Evolutionary conservation across 768 basidiomycete genomes (phyloP).

Genomic region (Hypholoma fasciculare): DNA sequence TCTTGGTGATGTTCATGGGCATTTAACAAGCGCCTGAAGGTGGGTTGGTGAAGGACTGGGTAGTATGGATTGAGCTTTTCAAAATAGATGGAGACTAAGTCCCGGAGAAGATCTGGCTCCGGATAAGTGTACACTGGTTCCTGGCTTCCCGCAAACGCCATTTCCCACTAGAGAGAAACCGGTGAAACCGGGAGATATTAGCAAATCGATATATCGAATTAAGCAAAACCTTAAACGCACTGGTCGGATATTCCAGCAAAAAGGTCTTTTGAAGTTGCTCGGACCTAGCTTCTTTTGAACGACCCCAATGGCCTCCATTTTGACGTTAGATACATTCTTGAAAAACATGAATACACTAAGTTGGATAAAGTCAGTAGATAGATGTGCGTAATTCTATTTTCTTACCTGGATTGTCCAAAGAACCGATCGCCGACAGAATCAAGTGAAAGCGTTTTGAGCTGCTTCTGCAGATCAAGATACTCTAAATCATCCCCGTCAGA

Average conservation of each 20-base stretch:
- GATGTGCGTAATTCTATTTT: neutral
- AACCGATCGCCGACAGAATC: conserved; percentile 33
- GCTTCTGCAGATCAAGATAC: conserved; percentile 31
- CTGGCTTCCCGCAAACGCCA: conserved; percentile 18
- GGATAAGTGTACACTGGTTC: conserved; percentile 42
- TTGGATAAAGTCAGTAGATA: too few relatives aligned
- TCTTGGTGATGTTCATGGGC: conserved; percentile 50
- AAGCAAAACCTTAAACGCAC: conserved; percentile 14
- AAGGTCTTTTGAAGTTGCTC: conserved; percentile 19
- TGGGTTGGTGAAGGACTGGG: conserved; percentile 69
- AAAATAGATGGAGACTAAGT: conserved; percentile 63
- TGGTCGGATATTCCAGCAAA: conserved; percentile 30
- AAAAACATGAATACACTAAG: conserved; percentile 41
- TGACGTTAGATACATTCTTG: conserved; percentile 40
- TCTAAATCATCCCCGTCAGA: conserved; percentile 31
- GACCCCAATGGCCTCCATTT: conserved; percentile 20
- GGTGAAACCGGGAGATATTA: neutral
- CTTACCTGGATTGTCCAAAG: conserved; percentile 40
- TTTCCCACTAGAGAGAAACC: conserved; percentile 36
- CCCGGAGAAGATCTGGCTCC: conserved; percentile 43
- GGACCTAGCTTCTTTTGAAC: conserved; percentile 23
- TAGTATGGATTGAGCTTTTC: conserved; percentile 43
- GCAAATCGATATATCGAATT: neutral
- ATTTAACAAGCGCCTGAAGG: conserved; percentile 51
- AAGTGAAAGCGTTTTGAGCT: conserved; percentile 30